Conservation (phyloP, 345 rosid species). For the Nephelium lappaceum region DNA sequence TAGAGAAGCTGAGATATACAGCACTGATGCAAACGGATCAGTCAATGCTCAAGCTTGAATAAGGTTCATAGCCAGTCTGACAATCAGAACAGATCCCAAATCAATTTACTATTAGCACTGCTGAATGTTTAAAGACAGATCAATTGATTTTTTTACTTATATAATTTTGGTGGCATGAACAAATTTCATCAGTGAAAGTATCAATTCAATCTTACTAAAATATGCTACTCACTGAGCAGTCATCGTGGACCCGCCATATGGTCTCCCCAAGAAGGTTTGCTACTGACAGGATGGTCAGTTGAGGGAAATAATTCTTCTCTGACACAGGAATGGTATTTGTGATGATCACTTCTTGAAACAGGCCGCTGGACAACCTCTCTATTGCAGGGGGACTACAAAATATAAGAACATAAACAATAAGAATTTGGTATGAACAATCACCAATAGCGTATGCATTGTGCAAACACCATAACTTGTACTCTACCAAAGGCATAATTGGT, state of each 20-base stretch:
- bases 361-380: conserved; percentile 86
- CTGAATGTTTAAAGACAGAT: background rate
- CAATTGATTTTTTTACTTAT: background rate
- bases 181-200: conserved; percentile 10
- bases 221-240: conserved; percentile 79
- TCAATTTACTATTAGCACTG: conserved; percentile 34
- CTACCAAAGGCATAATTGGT: background rate
- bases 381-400: conserved; percentile 89
- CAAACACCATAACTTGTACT: background rate
- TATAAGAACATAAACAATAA: background rate
- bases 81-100: conserved; percentile 23
- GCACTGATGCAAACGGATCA: conserved; percentile 32
- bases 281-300: conserved; percentile 86
- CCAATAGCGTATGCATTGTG: conserved; percentile 7
- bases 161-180: background rate
- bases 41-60: conserved; percentile 83
- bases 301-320: conserved; percentile 87
- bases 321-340: conserved; percentile 91
- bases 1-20: conserved; percentile 10
- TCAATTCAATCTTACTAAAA: conserved; percentile 29
- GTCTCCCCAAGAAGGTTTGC: conserved; percentile 98
- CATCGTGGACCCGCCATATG: conserved; percentile 98
- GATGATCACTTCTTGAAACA: conserved; percentile 94
- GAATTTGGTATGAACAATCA: background rate
- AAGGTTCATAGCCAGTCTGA: conserved; percentile 84